A percentile compares a stretch with the other conserved stretches of the same genome.
Evolutionary conservation across 176 grass and related monocot genomes (phyloP).

Genomic region (Poa pratensis): DNA sequence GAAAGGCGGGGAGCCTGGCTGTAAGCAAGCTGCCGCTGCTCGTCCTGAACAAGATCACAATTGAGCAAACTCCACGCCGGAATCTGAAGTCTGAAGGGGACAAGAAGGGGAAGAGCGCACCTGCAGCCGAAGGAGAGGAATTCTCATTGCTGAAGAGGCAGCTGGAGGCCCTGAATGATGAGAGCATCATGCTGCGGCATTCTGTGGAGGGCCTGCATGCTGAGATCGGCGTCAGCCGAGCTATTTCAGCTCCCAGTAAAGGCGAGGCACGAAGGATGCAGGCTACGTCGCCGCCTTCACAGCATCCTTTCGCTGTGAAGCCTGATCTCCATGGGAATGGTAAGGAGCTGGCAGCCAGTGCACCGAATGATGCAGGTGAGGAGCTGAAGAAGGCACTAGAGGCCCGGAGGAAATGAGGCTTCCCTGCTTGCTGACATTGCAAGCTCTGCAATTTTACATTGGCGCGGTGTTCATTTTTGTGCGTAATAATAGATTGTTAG

Average conservation of each 20-base stretch:
- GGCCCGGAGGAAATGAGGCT: conserved; percentile 45
- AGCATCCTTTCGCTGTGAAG: conserved; percentile 26
- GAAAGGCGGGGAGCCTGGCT: conserved; percentile 48
- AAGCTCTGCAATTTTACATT: conserved; percentile 26
- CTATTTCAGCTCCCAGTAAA: conserved; percentile 4
- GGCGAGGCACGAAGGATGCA: conserved; percentile 20
- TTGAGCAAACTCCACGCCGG: conserved; percentile 44
- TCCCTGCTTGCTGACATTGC: conserved; percentile 28
- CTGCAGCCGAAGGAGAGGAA: not conserved
- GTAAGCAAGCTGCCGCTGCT: conserved; percentile 76
- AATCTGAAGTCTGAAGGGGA: not conserved
- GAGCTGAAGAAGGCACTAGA: conserved; percentile 73
- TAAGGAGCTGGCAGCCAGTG: conserved; percentile 42
- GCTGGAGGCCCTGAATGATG: conserved; percentile 59
- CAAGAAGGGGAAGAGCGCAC: conserved; percentile 28
- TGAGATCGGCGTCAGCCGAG: conserved; percentile 49
- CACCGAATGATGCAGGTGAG: conserved; percentile 48
- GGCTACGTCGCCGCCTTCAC: not conserved
- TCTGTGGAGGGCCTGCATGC: conserved; percentile 57
- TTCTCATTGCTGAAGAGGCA: conserved; percentile 60
- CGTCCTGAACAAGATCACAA: conserved; percentile 91
- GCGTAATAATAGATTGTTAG: conserved; percentile 43
- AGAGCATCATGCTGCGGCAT: conserved; percentile 60
- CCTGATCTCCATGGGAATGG: conserved; percentile 40
- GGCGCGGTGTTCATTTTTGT: conserved; percentile 5